Evolutionary conservation across 2,329 filamentous ascomycete genomes (phyloP).

Genomic region (Fusarium mexicanum): DNA sequence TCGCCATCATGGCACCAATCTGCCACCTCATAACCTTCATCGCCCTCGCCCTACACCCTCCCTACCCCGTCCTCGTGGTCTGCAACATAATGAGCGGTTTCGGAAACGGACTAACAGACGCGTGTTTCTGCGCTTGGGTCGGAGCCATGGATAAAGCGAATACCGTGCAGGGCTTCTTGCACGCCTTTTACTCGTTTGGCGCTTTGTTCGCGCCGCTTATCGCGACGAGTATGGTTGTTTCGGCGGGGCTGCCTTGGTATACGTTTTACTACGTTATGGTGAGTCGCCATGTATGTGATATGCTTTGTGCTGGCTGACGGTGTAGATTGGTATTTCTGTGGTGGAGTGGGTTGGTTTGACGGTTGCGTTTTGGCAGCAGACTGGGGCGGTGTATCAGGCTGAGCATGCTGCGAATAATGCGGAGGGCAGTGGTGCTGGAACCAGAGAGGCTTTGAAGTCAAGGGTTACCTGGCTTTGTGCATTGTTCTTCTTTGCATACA

Average conservation of each 20-base stretch:
- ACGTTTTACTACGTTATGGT: constrained; percentile 78
- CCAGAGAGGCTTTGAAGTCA: constrained; percentile 52
- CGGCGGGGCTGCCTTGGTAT: constrained; percentile 69
- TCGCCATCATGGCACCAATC: constrained; percentile 69
- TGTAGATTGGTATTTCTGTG: constrained; percentile 55
- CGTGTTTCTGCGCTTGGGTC: constrained; percentile 60
- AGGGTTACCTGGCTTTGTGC: constrained; percentile 73
- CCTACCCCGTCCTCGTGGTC: constrained; percentile 70
- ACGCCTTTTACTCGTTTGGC: constrained; percentile 72
- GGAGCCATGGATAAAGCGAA: constrained; percentile 76
- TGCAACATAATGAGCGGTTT: constrained; percentile 72
- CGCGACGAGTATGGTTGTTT: constrained; percentile 73
- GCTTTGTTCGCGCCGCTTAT: constrained; percentile 71
- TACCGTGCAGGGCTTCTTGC: constrained; percentile 71
- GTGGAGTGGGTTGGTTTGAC: constrained; percentile 65
- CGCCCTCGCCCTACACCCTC: constrained; percentile 69
- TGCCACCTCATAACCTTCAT: constrained; percentile 71
- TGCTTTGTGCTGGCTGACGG: not conserved
- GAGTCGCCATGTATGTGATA: constrained; percentile 43
- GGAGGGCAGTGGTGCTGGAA: constrained; percentile 43
- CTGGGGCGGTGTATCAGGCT: constrained; percentile 62
- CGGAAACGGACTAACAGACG: constrained; percentile 71
- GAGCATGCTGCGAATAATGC: constrained; percentile 45
- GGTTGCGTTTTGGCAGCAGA: constrained; percentile 68
- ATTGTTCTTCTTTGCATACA: constrained; percentile 76